phyloP scores from a whole-genome alignment of 345 rosid genomes.

The Ailanthus altissimus region DNA sequence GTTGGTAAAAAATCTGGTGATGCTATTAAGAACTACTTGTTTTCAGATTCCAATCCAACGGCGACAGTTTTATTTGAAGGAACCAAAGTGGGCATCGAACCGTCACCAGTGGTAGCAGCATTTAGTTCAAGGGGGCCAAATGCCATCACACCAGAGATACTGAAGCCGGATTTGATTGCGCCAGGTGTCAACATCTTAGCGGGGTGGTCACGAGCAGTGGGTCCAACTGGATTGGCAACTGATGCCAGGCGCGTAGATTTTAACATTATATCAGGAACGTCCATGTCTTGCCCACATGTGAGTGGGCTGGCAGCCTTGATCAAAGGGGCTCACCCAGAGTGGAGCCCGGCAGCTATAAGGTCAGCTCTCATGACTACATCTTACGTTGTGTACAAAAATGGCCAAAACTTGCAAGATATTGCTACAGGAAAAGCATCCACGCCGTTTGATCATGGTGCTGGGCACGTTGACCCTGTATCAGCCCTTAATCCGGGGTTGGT shows the following conservation, averaged over 20 bases:
- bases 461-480: conserved; percentile 73
- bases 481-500: conserved; percentile 79
- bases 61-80: conserved; percentile 61
- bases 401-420: conserved; percentile 52
- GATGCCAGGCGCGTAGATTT: conserved; percentile 59
- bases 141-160: conserved; percentile 55
- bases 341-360: conserved; percentile 87
- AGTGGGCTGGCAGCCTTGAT: conserved; percentile 83
- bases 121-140: conserved; percentile 94
- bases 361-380: conserved; percentile 97
- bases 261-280: conserved; percentile 79
- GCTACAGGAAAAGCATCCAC: conserved; percentile 64
- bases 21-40: conserved; percentile 48
- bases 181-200: conserved; percentile 90
- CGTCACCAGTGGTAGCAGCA: conserved; percentile 92
- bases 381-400: conserved; percentile 57
- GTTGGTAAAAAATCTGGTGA: conserved; percentile 71
- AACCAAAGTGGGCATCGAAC: conserved; percentile 65
- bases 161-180: conserved; percentile 87
- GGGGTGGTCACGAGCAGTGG: conserved; percentile 55
- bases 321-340: conserved; percentile 66
- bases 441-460: conserved; percentile 83
- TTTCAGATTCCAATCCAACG: conserved; percentile 54
- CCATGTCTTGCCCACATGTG: conserved; percentile 96
- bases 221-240: conserved; percentile 51